Evolutionary conservation across 2,329 filamentous ascomycete species (phyloP).

Genomic region (Raffaelea albimanens): DNA sequence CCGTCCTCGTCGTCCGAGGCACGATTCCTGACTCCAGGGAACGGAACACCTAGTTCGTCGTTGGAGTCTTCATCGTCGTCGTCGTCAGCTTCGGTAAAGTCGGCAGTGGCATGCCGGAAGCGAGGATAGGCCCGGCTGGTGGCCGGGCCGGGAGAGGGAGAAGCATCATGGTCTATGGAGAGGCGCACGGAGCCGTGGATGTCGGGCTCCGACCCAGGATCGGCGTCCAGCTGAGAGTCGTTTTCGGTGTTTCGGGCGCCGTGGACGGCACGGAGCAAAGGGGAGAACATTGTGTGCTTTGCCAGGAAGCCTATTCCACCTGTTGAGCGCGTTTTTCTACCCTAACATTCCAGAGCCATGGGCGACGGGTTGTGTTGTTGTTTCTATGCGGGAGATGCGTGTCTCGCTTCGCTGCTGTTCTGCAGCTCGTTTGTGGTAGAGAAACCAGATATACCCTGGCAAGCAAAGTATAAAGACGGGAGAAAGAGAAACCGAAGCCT

Average conservation of each 20-base stretch:
- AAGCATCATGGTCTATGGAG: no score
- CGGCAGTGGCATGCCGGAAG: slow-evolving; percentile 48
- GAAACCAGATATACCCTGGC: background rate
- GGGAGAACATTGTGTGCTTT: slow-evolving; percentile 19
- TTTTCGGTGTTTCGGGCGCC: slow-evolving; percentile 15
- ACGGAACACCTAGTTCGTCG: slow-evolving; percentile 24
- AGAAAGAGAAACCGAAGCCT: background rate
- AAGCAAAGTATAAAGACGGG: background rate
- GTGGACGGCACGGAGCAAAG: slow-evolving; percentile 21
- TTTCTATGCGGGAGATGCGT: no score
- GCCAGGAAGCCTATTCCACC: background rate
- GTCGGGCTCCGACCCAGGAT: slow-evolving; percentile 10
- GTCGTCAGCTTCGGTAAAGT: slow-evolving; percentile 56
- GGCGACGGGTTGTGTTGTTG: no score
- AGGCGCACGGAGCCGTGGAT: slow-evolving; percentile 3
- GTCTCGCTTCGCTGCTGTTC: no score
- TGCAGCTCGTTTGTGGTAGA: no score
- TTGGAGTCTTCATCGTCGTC: slow-evolving; percentile 31
- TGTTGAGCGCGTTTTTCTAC: background rate
- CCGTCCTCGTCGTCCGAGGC: slow-evolving; percentile 25
- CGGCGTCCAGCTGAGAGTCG: slow-evolving; percentile 13
- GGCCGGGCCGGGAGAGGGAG: slow-evolving; percentile 15
- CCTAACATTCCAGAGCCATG: background rate
- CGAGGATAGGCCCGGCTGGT: slow-evolving; percentile 23
- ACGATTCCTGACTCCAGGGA: slow-evolving; percentile 18